Conservation (phyloP, 257 asterid genomes). For the Galeopsis tetrahit region DNA sequence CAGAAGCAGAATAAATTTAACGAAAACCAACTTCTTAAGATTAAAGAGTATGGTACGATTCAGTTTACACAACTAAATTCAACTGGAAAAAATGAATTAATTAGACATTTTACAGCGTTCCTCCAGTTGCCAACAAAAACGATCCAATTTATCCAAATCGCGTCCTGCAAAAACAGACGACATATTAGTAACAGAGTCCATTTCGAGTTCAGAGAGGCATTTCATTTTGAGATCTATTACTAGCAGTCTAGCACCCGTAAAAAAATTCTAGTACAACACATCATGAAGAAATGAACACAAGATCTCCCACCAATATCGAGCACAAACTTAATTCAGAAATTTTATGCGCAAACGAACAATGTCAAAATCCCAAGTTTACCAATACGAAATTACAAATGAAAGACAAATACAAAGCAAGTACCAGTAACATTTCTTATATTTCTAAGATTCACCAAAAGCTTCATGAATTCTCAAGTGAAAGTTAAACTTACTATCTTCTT, state of each 20-base stretch:
- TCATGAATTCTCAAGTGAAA: slow-evolving; percentile 20
- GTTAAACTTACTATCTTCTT: slow-evolving; percentile 55
- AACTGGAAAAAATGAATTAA: no score
- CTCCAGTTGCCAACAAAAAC: no score
- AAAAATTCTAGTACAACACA: neutral
- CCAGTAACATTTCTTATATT: neutral
- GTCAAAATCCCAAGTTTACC: neutral
- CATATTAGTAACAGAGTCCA: neutral
- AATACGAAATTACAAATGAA: neutral
- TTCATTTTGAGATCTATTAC: neutral
- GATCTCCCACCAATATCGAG: neutral
- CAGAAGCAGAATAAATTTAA: no score
- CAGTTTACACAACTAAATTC: no score
- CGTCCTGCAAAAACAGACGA: no score
- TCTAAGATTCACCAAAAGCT: neutral
- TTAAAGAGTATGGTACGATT: no score
- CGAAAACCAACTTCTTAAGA: no score
- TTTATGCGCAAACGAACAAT: neutral
- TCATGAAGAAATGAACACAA: neutral
- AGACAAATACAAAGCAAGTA: neutral
- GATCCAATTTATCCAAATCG: no score
- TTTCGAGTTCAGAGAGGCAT: slow-evolving; percentile 7
- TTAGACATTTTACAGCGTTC: no score
- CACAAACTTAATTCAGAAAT: neutral
- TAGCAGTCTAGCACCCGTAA: neutral